Conservation (phyloP, 768 basidiomycete species). For the Tylopilus plumbeoviolaceoides region DNA sequence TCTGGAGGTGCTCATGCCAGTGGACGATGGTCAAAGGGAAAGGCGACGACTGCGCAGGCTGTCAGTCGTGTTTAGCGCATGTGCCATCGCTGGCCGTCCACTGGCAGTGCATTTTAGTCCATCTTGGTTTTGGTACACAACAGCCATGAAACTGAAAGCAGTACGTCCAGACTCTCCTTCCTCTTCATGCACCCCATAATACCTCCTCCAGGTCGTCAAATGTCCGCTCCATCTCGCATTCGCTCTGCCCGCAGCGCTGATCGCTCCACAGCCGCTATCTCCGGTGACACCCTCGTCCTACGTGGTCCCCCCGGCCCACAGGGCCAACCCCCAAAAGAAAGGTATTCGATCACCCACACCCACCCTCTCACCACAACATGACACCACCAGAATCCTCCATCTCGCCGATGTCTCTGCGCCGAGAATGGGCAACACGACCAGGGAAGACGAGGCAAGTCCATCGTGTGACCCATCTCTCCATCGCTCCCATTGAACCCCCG, state of each 20-base stretch:
- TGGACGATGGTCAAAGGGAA: neutral
- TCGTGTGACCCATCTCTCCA: neutral
- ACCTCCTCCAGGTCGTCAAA: constrained; percentile 50
- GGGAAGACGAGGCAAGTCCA: constrained; percentile 79
- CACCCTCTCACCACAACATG: constrained; percentile 2
- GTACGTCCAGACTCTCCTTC: too few species aligned
- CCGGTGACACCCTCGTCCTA: constrained; percentile 85
- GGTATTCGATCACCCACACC: constrained; percentile 42
- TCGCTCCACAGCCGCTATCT: constrained; percentile 66
- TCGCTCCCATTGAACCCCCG: constrained; percentile 2
- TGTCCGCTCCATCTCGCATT: constrained; percentile 37
- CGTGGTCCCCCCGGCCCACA: constrained; percentile 73
- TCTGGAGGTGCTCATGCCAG: constrained; percentile 29
- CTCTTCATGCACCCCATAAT: constrained; percentile 37
- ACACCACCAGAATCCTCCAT: constrained; percentile 67
- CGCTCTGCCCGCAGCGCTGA: constrained; percentile 9
- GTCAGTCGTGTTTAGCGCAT: neutral
- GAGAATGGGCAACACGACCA: constrained; percentile 71
- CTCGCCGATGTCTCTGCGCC: constrained; percentile 86
- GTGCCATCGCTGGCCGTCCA: neutral
- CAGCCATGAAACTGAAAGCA: too few species aligned
- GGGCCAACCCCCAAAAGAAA: constrained; percentile 87
- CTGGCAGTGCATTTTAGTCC: too few species aligned
- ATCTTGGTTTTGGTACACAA: too few species aligned
- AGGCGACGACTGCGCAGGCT: constrained; percentile 4